Evolutionary conservation across 495 filamentous ascomycete genomes (phyloP), one percentile per base, ranked within the genome.

Genomic region (Trichoderma virens): DNA sequence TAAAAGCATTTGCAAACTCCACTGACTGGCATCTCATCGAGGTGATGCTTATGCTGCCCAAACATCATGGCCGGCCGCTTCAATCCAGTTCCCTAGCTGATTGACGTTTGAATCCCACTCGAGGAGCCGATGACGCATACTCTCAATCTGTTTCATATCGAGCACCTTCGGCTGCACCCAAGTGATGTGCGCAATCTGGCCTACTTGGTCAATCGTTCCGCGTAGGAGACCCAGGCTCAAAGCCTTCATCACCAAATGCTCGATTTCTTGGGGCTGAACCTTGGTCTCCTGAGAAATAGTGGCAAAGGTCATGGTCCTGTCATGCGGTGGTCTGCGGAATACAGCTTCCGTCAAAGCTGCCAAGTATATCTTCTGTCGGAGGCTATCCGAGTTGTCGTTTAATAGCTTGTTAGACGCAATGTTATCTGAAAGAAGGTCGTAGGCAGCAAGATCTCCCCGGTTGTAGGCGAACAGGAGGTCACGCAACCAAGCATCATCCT

Each of bases 131-230:
- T 83, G 80, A 69, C 90, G 86, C 94, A 99, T 98, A 67, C 87
- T 91, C 71, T 92, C 92, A 68, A 99, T 95, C 82, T 98, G 95
- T 73, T 84, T 86, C 85, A 92, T 90, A 77, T 98, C 94, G 69
- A 98, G 75, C 60, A 97, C 90, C 82, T 97, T 97, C 14, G 94
- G 95, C 82, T 99, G 94, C 45, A 99, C 94, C 94, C 94, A 99
- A 72, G 91, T 91, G 78, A 99, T 97, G 72, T 93, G 83, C 30
- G 94, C 94, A 61, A 98, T 84, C 79, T 92, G 86, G 60, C 89
- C 92, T 31, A 98, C 94, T 79, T 99, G 92, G 76, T 99, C 94
- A 67, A 99, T 99, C 47, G 88, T 93, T 3, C 94, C 94, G 69
- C 86, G 83, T 66, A 99, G 80, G 69, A 99, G 80, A 0, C 93